Evolutionary conservation across 2,329 filamentous ascomycete species (phyloP), one percentile per base, ranked within the genome.

Genomic region (Trichoderma sp.): DNA sequence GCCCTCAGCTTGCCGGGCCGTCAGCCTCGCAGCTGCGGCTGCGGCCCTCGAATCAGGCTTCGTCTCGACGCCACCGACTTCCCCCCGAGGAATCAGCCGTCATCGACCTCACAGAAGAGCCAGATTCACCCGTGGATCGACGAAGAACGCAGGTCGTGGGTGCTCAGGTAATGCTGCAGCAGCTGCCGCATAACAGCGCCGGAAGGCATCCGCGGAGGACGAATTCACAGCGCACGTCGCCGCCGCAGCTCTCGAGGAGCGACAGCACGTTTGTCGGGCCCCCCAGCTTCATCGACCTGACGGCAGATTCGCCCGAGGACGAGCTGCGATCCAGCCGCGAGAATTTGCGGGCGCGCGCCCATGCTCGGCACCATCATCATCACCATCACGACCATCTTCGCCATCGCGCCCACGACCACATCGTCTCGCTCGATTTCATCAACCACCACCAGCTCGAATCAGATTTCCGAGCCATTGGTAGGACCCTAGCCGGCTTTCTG

Each of bases 41-140:
- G 53, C 58, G 52, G 12, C 52, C 63, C 7, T 52, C 64, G 3
- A 42, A 67, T 32, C 52, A 53, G 32, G 32, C 27, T 12, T 57
- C 63, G 13, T 12, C 57, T 45, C 57, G 34, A 27, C 35, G 37
- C 13, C 53, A 13, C 50, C 32, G 22, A 50, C 29, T 5, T 39
- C 39, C n/a, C 73, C 64, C 25, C 64, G 39, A 61, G 32, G 50
- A 67, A 4, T 61, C 76, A 6, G 71, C 78, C 19, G 75, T 85
- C 15, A 86, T 86, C 52, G 84, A 86, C 67, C 74, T 86, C 57
- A 86, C 84, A 0, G 79, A 78, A 10, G 84, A 85, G 70, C 82
- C 83, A 0, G 83, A 85, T 72, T 84, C 82, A 19, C 82, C 83
- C 6, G 69, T 73, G 8, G 72, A 80, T 56, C 77, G 78, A 71